Conservation (phyloP, 805 yeast genomes). For the Candida awuae region DNA sequence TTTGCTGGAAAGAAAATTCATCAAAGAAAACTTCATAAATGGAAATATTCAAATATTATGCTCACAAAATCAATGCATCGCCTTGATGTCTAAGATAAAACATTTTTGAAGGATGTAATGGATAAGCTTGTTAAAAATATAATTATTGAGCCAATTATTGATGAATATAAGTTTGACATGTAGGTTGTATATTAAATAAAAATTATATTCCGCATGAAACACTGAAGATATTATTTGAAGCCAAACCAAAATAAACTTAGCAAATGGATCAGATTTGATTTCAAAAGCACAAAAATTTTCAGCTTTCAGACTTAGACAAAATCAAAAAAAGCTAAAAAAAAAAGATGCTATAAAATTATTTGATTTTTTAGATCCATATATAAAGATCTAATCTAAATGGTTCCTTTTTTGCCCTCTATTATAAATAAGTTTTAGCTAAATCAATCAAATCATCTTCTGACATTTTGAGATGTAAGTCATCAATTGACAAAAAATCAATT, state of each 20-base stretch:
- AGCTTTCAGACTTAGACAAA: conserved; percentile 32
- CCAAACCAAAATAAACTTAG: conserved; percentile 10
- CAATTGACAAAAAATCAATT: conserved; percentile 42
- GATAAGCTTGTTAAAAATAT: conserved; percentile 28
- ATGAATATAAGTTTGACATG: conserved; percentile 19
- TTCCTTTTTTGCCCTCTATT: too few species aligned
- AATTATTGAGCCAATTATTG: conserved; percentile 27
- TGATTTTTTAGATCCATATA: not conserved
- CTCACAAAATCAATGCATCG: conserved; percentile 31
- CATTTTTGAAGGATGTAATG: conserved; percentile 19
- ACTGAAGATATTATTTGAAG: conserved; percentile 29
- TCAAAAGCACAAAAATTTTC: conserved; percentile 35
- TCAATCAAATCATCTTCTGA: conserved; percentile 40
- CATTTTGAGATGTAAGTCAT: conserved; percentile 62
- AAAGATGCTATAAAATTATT: not conserved
- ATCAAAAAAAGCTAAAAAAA: conserved; percentile 38
- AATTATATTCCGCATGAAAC: conserved; percentile 41
- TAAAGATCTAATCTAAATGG: conserved; percentile 14
- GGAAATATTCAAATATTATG: conserved; percentile 59
- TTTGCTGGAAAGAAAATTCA: conserved; percentile 57
- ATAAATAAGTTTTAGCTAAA: conserved; percentile 39
- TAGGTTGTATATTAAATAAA: conserved; percentile 41
- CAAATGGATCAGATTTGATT: conserved; percentile 23
- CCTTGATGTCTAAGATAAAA: conserved; percentile 3
- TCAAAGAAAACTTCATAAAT: conserved; percentile 58